Conservation (phyloP, 768 basidiomycete species). For the Plicaturopsis crispa region DNA sequence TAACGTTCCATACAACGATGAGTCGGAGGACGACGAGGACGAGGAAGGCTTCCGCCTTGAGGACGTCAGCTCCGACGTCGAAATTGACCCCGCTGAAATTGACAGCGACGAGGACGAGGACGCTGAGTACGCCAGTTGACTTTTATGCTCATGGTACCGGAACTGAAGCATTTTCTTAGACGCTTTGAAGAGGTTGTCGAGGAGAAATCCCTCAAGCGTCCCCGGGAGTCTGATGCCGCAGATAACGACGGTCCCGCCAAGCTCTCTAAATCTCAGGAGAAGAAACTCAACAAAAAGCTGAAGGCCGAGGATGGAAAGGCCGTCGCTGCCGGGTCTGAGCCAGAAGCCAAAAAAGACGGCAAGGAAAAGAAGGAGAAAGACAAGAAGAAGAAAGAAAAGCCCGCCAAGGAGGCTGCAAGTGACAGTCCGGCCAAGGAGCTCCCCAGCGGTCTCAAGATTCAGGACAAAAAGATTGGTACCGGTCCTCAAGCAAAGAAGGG, state of each 20-base stretch:
- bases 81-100: conserved; percentile 28
- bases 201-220: conserved; percentile 51
- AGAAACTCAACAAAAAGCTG: conserved; percentile 69
- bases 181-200: conserved; percentile 70
- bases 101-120: conserved; percentile 41
- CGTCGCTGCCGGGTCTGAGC: conserved; percentile 7
- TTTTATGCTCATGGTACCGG: background rate
- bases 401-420: conserved; percentile 15
- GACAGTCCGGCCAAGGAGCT: conserved; percentile 33
- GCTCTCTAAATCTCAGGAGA: conserved; percentile 48
- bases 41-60: conserved; percentile 61
- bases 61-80: conserved; percentile 79
- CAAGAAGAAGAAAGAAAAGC: conserved; percentile 21
- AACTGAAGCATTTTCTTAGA: conserved; percentile 21
- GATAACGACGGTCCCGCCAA: conserved; percentile 18
- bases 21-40: conserved; percentile 32
- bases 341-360: conserved; percentile 20
- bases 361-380: conserved; percentile 25
- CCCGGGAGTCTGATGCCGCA: conserved; percentile 53
- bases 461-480: conserved; percentile 70
- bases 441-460: conserved; percentile 65
- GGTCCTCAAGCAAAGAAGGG: conserved; percentile 88
- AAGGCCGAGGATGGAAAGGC: conserved; percentile 31
- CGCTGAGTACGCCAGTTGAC: conserved; percentile 29
- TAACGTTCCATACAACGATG: conserved; percentile 36